Conservation (phyloP, 1,284 basidiomycete species). For the Ustanciosporium gigantosporum region DNA sequence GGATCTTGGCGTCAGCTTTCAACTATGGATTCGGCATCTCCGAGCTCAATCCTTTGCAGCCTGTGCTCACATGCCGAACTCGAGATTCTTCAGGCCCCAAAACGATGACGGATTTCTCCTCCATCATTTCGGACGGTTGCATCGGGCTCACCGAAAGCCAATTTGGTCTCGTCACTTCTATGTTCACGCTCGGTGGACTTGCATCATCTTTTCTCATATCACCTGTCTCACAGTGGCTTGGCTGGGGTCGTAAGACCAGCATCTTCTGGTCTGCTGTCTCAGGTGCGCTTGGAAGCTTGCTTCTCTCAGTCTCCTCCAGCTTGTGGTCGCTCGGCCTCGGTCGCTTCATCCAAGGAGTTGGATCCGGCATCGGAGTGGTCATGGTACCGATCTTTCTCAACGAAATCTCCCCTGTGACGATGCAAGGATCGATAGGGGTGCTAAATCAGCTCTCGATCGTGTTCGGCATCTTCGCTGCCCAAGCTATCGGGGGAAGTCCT, state of each 20-base stretch:
- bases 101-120: too few relatives aligned
- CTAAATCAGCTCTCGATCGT: slow-evolving; percentile 69
- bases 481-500: slow-evolving; percentile 61
- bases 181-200: slow-evolving; percentile 86
- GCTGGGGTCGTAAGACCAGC: slow-evolving; percentile 16
- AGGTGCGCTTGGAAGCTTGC: slow-evolving; percentile 10
- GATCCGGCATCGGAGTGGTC: slow-evolving; percentile 80
- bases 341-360: slow-evolving; percentile 72
- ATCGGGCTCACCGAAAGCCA: slow-evolving; percentile 35
- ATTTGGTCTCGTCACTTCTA: slow-evolving; percentile 79
- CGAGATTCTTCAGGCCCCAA: slow-evolving; percentile 8
- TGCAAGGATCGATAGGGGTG: slow-evolving; percentile 76
- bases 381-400: slow-evolving; percentile 83
- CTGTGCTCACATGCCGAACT: slow-evolving; percentile 34
- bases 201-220: slow-evolving; percentile 64
- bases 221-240: slow-evolving; percentile 16
- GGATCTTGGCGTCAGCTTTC: slow-evolving; percentile 48
- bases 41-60: slow-evolving; percentile 53
- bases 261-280: slow-evolving; percentile 25
- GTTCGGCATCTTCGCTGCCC: slow-evolving; percentile 60
- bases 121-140: slow-evolving; percentile 24
- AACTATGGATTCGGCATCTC: slow-evolving; percentile 58
- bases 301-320: slow-evolving; percentile 11
- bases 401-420: slow-evolving; percentile 74
- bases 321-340: slow-evolving; percentile 17